Conservation (phyloP, 257 asterid genomes). For the Verbascum thapsus region DNA sequence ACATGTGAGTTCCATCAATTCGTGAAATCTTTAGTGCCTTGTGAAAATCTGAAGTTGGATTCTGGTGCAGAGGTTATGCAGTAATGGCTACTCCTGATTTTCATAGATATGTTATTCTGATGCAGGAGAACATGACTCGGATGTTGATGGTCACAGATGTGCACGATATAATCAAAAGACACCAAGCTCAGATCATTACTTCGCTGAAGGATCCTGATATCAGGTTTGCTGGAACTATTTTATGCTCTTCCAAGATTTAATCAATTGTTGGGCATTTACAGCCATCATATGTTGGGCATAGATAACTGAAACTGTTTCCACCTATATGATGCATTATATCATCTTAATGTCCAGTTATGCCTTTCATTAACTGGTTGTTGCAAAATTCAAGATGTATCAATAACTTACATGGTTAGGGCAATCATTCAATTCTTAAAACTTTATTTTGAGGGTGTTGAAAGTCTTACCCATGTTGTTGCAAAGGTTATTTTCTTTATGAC, state of each 20-base stretch:
- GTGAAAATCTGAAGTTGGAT: slow-evolving; percentile 9
- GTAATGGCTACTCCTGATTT: slow-evolving; percentile 20
- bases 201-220: slow-evolving; percentile 98
- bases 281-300: slow-evolving; percentile 2
- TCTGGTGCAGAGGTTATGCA: slow-evolving; percentile 6
- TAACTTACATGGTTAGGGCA: slow-evolving; percentile 4
- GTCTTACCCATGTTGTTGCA: slow-evolving; percentile 2
- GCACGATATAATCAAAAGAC: slow-evolving; percentile 90
- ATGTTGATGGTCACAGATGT: slow-evolving; percentile 98
- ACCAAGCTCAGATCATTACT: slow-evolving; percentile 96
- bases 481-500: slow-evolving; percentile 1
- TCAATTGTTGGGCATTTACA: slow-evolving; percentile 18
- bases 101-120: slow-evolving; percentile 29
- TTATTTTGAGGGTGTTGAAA: neutral
- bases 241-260: slow-evolving; percentile 29
- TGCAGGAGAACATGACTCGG: slow-evolving; percentile 97
- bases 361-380: slow-evolving; percentile 6
- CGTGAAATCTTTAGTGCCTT: slow-evolving; percentile 14
- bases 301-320: slow-evolving; percentile 13
- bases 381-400: slow-evolving; percentile 2
- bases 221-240: slow-evolving; percentile 53
- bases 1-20: neutral
- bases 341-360: slow-evolving; percentile 14
- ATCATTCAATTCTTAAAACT: neutral
- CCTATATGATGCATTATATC: slow-evolving; percentile 12